These are phyloP conservation scores for Colletotrichum phormii DNA, from an alignment of 2,329 filamentous ascomycete genomes.

Conservation along the genomic window DNA sequence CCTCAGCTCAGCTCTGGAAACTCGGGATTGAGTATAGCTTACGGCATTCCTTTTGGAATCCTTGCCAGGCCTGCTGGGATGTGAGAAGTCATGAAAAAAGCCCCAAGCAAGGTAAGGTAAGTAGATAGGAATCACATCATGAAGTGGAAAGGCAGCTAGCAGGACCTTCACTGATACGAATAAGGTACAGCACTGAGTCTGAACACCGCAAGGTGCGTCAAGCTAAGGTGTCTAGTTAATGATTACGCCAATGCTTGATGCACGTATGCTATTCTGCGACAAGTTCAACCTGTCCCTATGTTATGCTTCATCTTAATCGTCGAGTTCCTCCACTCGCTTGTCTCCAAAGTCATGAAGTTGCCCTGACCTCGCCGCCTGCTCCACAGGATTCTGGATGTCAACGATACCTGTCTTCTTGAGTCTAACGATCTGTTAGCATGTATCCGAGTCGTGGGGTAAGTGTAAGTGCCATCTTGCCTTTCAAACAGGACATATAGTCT, in stretches of 20 bases:
- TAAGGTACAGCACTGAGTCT: neutral
- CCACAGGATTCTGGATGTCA: conserved; percentile 82
- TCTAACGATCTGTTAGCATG: conserved; percentile 44
- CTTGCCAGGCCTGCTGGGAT: neutral
- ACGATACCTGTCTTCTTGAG: conserved; percentile 81
- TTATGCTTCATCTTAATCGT: conserved; percentile 44
- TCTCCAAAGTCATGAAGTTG: conserved; percentile 76
- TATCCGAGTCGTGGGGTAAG: neutral
- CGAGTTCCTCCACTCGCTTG: conserved; percentile 59
- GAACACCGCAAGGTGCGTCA: neutral
- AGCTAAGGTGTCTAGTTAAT: neutral
- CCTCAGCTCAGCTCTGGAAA: neutral
- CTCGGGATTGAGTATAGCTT: neutral
- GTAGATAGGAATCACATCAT: neutral
- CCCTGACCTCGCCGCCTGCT: conserved; percentile 75
- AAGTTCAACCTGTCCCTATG: neutral
- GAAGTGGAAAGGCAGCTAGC: neutral
- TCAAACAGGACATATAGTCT: conserved; percentile 91
- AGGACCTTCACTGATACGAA: neutral
- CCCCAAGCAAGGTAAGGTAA: neutral
- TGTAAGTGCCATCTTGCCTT: conserved; percentile 62
- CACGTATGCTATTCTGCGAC: neutral
- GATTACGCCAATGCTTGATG: neutral
- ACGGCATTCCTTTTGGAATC: neutral
- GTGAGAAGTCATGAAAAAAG: no score